phyloP scores from a whole-genome alignment of 2,329 filamentous ascomycete species.

The Calonectria hawksworthii region DNA sequence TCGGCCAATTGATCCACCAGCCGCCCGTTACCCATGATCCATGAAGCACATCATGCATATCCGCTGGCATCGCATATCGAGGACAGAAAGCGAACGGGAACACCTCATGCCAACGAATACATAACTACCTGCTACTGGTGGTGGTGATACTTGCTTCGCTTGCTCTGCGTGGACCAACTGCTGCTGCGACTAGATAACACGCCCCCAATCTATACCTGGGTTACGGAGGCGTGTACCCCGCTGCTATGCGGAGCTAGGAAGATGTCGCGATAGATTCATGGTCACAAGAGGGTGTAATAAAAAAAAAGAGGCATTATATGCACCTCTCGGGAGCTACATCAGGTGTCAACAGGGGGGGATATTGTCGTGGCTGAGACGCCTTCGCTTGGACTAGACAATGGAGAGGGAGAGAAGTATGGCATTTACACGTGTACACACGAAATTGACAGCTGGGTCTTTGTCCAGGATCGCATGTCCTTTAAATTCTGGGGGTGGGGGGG shows the following conservation, averaged over 20 bases:
- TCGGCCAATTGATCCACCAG: constrained; percentile 13
- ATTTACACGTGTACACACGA: background rate
- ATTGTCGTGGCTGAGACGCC: background rate
- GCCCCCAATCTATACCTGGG: background rate
- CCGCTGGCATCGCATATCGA: background rate
- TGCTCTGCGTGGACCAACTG: background rate
- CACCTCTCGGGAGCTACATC: background rate
- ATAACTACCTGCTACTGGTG: no score
- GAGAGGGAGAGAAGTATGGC: background rate
- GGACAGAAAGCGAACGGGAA: background rate
- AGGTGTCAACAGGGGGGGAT: background rate
- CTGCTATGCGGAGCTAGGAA: background rate
- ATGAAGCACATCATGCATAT: constrained; percentile 20
- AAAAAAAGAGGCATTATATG: background rate
- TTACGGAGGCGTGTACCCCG: background rate
- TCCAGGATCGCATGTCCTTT: background rate
- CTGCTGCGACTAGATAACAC: constrained; percentile 2
- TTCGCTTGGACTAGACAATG: background rate
- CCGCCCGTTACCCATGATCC: constrained; percentile 18
- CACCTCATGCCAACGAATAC: background rate
- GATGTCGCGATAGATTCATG: background rate
- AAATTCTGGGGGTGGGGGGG: background rate
- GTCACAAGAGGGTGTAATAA: background rate
- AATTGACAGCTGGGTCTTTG: background rate
- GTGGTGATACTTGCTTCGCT: no score